Base-by-base conservation (phyloP, 2,329 filamentous ascomycete genomes). In the Dothideomycetes sp. region DNA sequence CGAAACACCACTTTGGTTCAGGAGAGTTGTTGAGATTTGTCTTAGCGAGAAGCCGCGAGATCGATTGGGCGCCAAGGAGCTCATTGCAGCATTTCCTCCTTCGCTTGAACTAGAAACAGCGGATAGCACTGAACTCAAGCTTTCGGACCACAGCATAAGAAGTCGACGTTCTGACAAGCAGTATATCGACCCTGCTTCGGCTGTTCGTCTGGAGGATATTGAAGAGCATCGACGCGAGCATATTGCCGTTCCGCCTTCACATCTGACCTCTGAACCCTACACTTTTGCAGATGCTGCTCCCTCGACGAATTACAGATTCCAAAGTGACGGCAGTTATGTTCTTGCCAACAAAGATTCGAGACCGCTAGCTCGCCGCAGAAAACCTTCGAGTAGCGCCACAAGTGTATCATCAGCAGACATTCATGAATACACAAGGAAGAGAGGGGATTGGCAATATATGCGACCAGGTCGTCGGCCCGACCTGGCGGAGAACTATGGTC, bases 1-100 rank as follows among this genome's bases (percentile, higher is more conserved):
- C 36, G 58, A 71, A 9, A 72, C 93, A 7, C 91, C 91, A 0
- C 66, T 70, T 10, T 96, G 88, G 71, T 96, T 84, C 59, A 75
- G 77, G 44, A 69, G 74, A 12, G 69, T 94, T 36, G 78, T 94
- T 29, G 73, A 79, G 38, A 77, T 77, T 12, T 96, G 89, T 56
- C 68, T 96, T 37, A 81, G 75, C 47, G 71, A 80, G 19, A 71
- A 79, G 43, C 89, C 91, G 5, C 77, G 82, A 41, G 66, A 76
- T 40, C 76, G 91, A 37, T 65, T 77, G 9, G 78, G 85, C 37
- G 89, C 91, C 3, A 76, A 77, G 36, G 72, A 79, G 18, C 69
- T 96, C 11, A 66, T 94, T 11, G 58, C 62, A 1, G 65, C 78
- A 48, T 91, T 94, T 45, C 84, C 85, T 5, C 11, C 31, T 9